Percentiles rank a stretch among this genome's conserved stretches.
Evolutionary conservation across 106 monocot genomes (phyloP).

Genomic region (Phalaenopsis aphrodite): DNA sequence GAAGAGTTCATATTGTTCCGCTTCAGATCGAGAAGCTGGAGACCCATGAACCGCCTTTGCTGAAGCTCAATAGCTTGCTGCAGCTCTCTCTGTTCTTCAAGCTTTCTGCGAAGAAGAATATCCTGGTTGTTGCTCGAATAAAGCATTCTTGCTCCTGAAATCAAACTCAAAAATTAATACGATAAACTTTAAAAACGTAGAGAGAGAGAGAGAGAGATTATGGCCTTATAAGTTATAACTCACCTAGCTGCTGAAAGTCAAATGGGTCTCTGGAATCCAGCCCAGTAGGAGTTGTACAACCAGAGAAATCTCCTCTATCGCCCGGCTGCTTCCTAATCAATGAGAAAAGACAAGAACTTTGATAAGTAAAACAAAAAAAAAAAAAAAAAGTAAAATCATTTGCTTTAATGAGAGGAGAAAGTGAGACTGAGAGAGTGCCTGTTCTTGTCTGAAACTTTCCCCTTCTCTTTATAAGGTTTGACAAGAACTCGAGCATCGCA

Average conservation of each 20-base stretch:
- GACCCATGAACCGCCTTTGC: slow-evolving; percentile 59
- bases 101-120: slow-evolving; percentile 47
- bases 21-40: slow-evolving; percentile 68
- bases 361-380: background rate
- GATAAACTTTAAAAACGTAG: background rate
- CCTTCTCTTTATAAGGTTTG: slow-evolving; percentile 73
- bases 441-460: slow-evolving; percentile 39
- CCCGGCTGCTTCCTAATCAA: slow-evolving; percentile 43
- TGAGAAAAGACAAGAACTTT: too few species aligned
- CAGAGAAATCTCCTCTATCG: slow-evolving; percentile 58
- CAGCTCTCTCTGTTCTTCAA: slow-evolving; percentile 73
- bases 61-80: slow-evolving; percentile 84
- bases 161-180: background rate
- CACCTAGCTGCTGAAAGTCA: slow-evolving; percentile 72
- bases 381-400: background rate
- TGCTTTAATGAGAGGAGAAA: background rate
- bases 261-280: slow-evolving; percentile 63
- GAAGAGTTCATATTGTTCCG: slow-evolving; percentile 10
- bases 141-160: slow-evolving; percentile 57
- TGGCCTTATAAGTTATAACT: background rate
- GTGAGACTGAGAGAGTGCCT: slow-evolving; percentile 10
- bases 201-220: background rate
- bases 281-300: slow-evolving; percentile 55
- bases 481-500: slow-evolving; percentile 69
- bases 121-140: slow-evolving; percentile 37